Evolutionary conservation across 345 rosid species (phyloP).

Genomic region (Salix caprea): DNA sequence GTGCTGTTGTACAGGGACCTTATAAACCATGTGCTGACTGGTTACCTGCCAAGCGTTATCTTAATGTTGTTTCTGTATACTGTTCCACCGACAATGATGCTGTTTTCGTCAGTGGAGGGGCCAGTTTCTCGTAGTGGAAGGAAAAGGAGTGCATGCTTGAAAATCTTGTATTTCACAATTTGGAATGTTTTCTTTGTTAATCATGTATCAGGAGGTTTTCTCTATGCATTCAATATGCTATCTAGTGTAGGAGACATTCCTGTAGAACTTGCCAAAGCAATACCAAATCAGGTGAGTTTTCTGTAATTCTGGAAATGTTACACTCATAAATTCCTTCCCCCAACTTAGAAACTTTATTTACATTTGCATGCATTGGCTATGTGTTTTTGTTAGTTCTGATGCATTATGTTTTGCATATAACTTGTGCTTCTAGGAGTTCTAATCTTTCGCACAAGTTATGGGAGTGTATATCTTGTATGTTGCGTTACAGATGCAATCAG

Average conservation of each 20-base stretch:
- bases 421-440: not conserved
- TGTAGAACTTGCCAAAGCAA: constrained; percentile 57
- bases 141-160: constrained; percentile 78
- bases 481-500: too few species aligned
- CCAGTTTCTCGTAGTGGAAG: constrained; percentile 65
- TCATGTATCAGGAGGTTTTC: constrained; percentile 72
- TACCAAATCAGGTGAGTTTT: constrained; percentile 67
- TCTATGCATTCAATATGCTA: constrained; percentile 45
- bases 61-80: constrained; percentile 56
- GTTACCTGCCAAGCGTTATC: constrained; percentile 94
- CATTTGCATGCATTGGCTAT: not conserved
- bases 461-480: not conserved
- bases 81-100: constrained; percentile 92
- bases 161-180: constrained; percentile 76
- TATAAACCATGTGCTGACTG: constrained; percentile 62
- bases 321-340: not conserved
- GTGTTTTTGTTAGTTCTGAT: not conserved
- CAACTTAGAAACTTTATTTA: not conserved
- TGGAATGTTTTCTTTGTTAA: constrained; percentile 95
- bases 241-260: constrained; percentile 64
- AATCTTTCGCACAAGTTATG: not conserved
- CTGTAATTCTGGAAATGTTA: not conserved
- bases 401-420: not conserved
- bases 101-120: constrained; percentile 76
- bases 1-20: constrained; percentile 39